Evolutionary conservation across 2,329 filamentous ascomycete genomes (phyloP).

Genomic region (Fusarium acutatum): DNA sequence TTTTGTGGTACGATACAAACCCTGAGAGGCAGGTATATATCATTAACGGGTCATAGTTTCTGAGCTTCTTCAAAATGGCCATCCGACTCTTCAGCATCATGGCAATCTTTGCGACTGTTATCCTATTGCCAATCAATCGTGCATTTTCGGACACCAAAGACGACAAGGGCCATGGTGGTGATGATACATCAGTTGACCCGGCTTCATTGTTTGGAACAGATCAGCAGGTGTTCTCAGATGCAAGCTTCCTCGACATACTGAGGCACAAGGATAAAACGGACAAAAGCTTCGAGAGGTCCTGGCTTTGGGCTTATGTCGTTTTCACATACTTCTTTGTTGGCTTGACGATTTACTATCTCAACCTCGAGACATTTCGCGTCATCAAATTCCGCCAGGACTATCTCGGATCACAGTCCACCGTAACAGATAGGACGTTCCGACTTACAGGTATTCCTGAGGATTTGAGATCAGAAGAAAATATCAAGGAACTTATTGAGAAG

Average conservation of each 20-base stretch:
- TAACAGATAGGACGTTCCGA: conserved; percentile 93
- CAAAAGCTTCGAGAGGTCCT: conserved; percentile 53
- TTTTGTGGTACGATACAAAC: conserved; percentile 73
- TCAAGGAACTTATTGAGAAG: conserved; percentile 87
- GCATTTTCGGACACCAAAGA: too few relatives aligned
- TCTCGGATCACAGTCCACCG: conserved; percentile 90
- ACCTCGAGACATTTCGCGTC: conserved; percentile 83
- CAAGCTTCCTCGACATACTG: conserved; percentile 18
- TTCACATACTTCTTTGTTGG: conserved; percentile 94
- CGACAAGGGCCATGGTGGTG: too few relatives aligned
- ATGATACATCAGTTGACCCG: background rate
- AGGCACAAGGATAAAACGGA: conserved; percentile 48
- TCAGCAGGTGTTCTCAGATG: conserved; percentile 23
- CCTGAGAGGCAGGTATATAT: background rate
- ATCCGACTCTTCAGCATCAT: conserved; percentile 83
- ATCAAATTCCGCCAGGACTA: conserved; percentile 90
- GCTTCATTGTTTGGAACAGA: conserved; percentile 1
- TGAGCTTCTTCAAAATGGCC: conserved; percentile 96
- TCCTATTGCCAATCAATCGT: conserved; percentile 88
- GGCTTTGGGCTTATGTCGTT: conserved; percentile 92
- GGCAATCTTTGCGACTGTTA: conserved; percentile 79
- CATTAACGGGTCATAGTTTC: conserved; percentile 63
- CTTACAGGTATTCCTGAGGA: conserved; percentile 86
- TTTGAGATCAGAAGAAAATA: conserved; percentile 80
- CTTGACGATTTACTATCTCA: conserved; percentile 83